Evolutionary conservation across 2,329 filamentous ascomycete species (phyloP).

Genomic region (Fusarium penzigii): DNA sequence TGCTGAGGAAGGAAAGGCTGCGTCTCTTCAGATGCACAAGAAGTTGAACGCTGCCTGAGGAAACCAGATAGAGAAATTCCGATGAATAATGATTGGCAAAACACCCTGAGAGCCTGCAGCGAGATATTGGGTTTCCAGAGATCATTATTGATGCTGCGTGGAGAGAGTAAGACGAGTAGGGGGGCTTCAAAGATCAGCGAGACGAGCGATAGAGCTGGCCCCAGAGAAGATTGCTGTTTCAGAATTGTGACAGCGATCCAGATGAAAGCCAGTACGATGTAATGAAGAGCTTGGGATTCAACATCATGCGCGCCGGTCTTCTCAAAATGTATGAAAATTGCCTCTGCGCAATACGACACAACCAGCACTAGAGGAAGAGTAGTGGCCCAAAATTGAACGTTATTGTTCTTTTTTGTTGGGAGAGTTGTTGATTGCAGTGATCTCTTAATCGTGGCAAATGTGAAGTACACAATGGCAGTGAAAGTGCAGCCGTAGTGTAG

Average conservation of each 20-base stretch:
- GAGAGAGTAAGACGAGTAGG: constrained; percentile 1
- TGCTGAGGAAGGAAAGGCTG: constrained; percentile 11
- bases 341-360: constrained; percentile 5
- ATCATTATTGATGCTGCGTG: neutral
- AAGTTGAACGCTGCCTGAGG: neutral
- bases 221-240: neutral
- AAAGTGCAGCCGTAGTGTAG: constrained; percentile 18
- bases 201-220: constrained; percentile 1
- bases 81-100: constrained; percentile 6
- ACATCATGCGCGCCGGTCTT: neutral
- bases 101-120: constrained; percentile 4
- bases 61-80: neutral
- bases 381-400: too few species aligned
- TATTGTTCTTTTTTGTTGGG: too few species aligned
- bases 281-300: constrained; percentile 9
- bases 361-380: constrained; percentile 1
- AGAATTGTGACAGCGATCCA: constrained; percentile 7
- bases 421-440: too few species aligned
- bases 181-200: constrained; percentile 15
- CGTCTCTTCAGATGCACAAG: constrained; percentile 7
- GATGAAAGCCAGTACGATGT: neutral
- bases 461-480: neutral
- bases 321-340: neutral
- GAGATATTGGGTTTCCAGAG: neutral
- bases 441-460: neutral